Evolutionary conservation across 768 basidiomycete genomes (phyloP), one percentile per base, ranked within the genome.

Genomic region (Hortiboletus flavorubellus): DNA sequence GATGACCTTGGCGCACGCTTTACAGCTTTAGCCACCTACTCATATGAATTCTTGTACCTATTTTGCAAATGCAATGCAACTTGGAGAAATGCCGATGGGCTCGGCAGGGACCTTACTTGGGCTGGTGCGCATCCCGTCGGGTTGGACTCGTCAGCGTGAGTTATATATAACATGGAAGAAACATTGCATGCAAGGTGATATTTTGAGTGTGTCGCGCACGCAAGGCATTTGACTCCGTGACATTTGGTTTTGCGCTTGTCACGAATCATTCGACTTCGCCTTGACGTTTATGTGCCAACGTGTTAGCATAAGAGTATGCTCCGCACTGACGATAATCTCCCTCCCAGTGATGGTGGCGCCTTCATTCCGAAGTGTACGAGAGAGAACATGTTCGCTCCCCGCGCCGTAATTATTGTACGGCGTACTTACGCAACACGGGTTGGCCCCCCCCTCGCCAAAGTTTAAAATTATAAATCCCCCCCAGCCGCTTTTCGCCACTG

Each of bases 371-470:
- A 41, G 45, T 50, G 37, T 58, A 60, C 31, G 51, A 59, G 34
- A 38, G 16, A 41, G 44, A 35, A 37, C 63, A 46, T 38, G 51
- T 58, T 55, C 34, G 55, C 58, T 49, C 50, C 30, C 33, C 31
- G 23, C 40, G 64, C 54, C 61, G 64, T 60, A 66, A 64, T 34
- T 53, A 39, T 56, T 49, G 39, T 56, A 56, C 54, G 43, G 38
- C 35, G 9, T 39, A 21, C 64, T 66, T 55, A 64, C 30, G 47
- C 53, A 31, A 58, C 54, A 54, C 55, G 61, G 39, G 35, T 55
- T 60, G 58, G 46, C 34, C 10, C 43, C 15, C 15, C 41, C 37
- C 46, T 26, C 26, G 15, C 29, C 29, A 55, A 52, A 45, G 58
- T 50, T 55, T 58, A 64, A 65, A 26, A 53, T 54, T 64, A 61